Conservation (phyloP, 768 basidiomycete genomes). For the Lyophyllum decastes region DNA sequence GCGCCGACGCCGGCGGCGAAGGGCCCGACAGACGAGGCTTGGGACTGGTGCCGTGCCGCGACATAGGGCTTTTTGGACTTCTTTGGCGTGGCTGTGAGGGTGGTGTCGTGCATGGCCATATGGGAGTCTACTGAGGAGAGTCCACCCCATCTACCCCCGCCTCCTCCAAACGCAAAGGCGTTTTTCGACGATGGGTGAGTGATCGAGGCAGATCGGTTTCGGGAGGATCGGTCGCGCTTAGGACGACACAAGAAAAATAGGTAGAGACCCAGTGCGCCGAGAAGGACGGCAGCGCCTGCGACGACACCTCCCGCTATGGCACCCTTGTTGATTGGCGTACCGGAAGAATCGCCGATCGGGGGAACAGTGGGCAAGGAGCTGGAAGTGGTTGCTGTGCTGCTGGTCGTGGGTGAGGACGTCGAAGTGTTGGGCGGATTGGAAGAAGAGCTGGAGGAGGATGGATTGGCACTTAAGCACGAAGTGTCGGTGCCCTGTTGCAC, state of each 20-base stretch:
- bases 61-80: conserved; percentile 5
- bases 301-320: conserved; percentile 55
- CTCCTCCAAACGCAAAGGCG: neutral
- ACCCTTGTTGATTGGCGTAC: conserved; percentile 34
- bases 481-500: conserved; percentile 30
- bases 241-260: conserved; percentile 24
- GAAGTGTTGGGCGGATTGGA: conserved; percentile 14
- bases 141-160: conserved; percentile 19
- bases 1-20: neutral
- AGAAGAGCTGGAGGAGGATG: conserved; percentile 14
- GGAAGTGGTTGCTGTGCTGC: conserved; percentile 9
- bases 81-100: conserved; percentile 1
- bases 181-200: neutral
- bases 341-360: conserved; percentile 23
- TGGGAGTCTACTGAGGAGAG: conserved; percentile 20
- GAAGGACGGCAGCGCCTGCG: conserved; percentile 42
- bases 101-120: conserved; percentile 1
- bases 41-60: conserved; percentile 4
- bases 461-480: conserved; percentile 29
- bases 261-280: conserved; percentile 31
- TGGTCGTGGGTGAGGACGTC: conserved; percentile 6
- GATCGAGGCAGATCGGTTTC: neutral
- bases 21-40: conserved; percentile 1
- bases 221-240: conserved; percentile 1
- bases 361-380: conserved; percentile 9